Conservation (phyloP, 1,284 basidiomycete species). For the Naganishia cerealis region DNA sequence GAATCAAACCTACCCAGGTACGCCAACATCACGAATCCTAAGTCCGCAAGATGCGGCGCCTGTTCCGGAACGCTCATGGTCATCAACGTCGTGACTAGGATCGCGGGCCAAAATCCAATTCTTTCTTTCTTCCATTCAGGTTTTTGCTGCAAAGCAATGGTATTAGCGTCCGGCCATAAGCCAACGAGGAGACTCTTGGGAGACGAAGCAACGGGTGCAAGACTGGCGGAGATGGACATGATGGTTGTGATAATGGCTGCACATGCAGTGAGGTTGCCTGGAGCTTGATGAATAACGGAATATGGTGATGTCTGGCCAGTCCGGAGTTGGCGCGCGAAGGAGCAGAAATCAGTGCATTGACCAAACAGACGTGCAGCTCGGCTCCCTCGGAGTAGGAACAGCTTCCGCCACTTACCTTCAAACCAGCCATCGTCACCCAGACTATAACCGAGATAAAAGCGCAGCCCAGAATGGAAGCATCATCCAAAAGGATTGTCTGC, state of each 20-base stretch:
- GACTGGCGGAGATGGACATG: conserved; percentile 9
- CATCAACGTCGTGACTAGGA: conserved; percentile 6
- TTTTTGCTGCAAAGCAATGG: conserved; percentile 18
- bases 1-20: background rate
- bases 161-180: conserved; percentile 18
- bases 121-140: conserved; percentile 7
- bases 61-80: conserved; percentile 23
- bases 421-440: conserved; percentile 3
- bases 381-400: background rate
- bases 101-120: conserved; percentile 20
- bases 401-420: conserved; percentile 1
- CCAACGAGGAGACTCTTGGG: conserved; percentile 26
- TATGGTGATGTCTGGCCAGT: background rate
- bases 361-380: background rate
- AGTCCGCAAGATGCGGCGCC: conserved; percentile 4
- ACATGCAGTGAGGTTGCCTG: conserved; percentile 1
- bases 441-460: background rate
- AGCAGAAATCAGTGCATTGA: background rate
- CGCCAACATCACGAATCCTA: conserved; percentile 6
- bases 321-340: background rate
- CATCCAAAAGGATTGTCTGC: conserved; percentile 16
- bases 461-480: conserved; percentile 15
- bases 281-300: background rate
- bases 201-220: background rate
- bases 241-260: conserved; percentile 9